Conservation (phyloP, 805 yeast genomes). For the Candida ipomoeae region DNA sequence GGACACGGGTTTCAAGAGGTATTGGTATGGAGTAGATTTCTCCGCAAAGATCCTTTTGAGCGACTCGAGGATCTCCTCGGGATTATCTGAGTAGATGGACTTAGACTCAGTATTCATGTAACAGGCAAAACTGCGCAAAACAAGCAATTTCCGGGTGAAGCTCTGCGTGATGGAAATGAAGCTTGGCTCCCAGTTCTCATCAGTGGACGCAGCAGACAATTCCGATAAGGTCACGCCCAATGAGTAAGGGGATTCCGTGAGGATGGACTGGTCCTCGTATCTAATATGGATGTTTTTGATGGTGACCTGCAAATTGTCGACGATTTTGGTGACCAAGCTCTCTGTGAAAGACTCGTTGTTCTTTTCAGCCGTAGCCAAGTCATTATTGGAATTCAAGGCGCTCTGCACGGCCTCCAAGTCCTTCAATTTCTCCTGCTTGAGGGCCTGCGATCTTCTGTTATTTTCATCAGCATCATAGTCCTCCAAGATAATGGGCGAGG, state of each 20-base stretch:
- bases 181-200: slow-evolving; percentile 77
- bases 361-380: slow-evolving; percentile 32
- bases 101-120: slow-evolving; percentile 77
- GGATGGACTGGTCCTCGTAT: slow-evolving; percentile 75
- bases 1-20: slow-evolving; percentile 77
- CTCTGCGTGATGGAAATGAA: slow-evolving; percentile 69
- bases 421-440: slow-evolving; percentile 62
- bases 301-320: slow-evolving; percentile 88
- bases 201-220: slow-evolving; percentile 87
- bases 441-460: slow-evolving; percentile 54
- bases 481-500: slow-evolving; percentile 63
- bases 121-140: slow-evolving; percentile 66
- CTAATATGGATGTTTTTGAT: slow-evolving; percentile 88
- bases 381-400: slow-evolving; percentile 33
- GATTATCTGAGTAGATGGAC: slow-evolving; percentile 46
- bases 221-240: slow-evolving; percentile 81
- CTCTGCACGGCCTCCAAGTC: slow-evolving; percentile 62
- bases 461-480: slow-evolving; percentile 56
- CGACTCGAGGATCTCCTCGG: slow-evolving; percentile 43
- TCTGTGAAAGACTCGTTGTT: slow-evolving; percentile 79
- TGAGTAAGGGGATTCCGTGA: slow-evolving; percentile 73
- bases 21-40: slow-evolving; percentile 37
- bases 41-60: slow-evolving; percentile 45
- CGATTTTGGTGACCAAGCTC: slow-evolving; percentile 79
- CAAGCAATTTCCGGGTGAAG: slow-evolving; percentile 71